Evolutionary conservation across 768 basidiomycete genomes (phyloP), one percentile per base, ranked within the genome.

Genomic region (Phylloporus rhodoxanthus): DNA sequence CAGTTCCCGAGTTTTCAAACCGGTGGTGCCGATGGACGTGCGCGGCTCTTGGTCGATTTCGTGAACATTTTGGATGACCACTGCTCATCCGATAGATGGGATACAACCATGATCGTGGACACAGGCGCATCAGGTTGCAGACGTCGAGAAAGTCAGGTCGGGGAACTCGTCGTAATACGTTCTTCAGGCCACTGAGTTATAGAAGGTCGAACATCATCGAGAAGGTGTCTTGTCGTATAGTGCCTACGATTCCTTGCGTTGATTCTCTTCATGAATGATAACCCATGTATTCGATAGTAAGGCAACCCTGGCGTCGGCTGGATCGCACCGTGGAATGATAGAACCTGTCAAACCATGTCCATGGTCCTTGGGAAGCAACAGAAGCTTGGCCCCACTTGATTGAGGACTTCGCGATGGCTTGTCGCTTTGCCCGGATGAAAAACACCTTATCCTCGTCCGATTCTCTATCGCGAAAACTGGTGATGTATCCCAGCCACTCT

Each of bases 71-170:
- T 32, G 37, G 4, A 25, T 54, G 25, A 61, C 13, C 3, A 0
- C 0, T 8, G 3, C 4, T 26, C 36, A n/a, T 39, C 26, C 38
- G 36, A 0, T n/a, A n/a, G 40, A 86, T 92, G 43, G 89, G 90
- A 9, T 91, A 91, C 62, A 87, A 91, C 58, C 87, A 91, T 55
- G 90, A 77, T 3, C 74, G 77, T 53, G 81, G 85, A 61, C 83
- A 79, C 57, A 77, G 77, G 13, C 73, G 77, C 0, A 66, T 90
- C 26, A 83, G 4, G 69, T 72, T 58, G 68, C 66, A 0, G 87
- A 91, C 52, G 74, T 91, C 3, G 75, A 86, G 60, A 88, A 82
- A 68, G 87, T 87, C 55, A 88, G 85, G 69, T 82, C 87, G 29
- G 81, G 73, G 69, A 72, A 78, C 36, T 71, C 72, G 29, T n/a